phyloP scores from a whole-genome alignment of 2,329 filamentous ascomycete species.

The Clonostachys rhizophaga region DNA sequence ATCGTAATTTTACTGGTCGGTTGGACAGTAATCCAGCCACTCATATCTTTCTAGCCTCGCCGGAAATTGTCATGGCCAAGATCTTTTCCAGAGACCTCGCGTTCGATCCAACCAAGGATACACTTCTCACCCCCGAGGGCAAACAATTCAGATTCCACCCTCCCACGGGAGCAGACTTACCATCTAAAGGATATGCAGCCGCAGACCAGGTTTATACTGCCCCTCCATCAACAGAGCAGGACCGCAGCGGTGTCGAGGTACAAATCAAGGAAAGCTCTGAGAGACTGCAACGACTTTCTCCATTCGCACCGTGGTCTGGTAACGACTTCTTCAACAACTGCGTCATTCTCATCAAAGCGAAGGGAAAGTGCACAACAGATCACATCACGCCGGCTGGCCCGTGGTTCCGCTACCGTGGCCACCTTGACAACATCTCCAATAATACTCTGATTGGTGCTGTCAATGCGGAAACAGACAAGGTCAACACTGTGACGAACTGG shows the following conservation, averaged over 20 bases:
- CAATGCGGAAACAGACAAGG: slow-evolving; percentile 71
- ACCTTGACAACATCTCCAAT: slow-evolving; percentile 78
- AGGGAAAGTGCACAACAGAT: slow-evolving; percentile 75
- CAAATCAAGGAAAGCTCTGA: slow-evolving; percentile 66
- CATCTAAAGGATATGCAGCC: slow-evolving; percentile 22
- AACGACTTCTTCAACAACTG: slow-evolving; percentile 62
- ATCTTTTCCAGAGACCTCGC: slow-evolving; percentile 65
- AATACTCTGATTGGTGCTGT: slow-evolving; percentile 76
- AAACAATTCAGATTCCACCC: slow-evolving; percentile 68
- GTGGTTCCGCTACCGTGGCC: slow-evolving; percentile 75
- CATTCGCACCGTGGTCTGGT: slow-evolving; percentile 66
- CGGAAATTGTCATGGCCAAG: slow-evolving; percentile 70
- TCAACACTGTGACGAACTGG: slow-evolving; percentile 55
- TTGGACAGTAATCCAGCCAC: slow-evolving; percentile 77
- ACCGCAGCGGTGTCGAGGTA: slow-evolving; percentile 40
- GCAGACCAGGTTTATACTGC: slow-evolving; percentile 57
- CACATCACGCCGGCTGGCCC: slow-evolving; percentile 77
- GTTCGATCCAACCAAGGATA: slow-evolving; percentile 71
- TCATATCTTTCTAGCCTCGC: slow-evolving; percentile 72
- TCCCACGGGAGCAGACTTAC: slow-evolving; percentile 62
- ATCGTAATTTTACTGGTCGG: slow-evolving; percentile 78
- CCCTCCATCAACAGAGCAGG: slow-evolving; percentile 14
- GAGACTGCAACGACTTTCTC: slow-evolving; percentile 66
- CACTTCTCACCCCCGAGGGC: slow-evolving; percentile 65
- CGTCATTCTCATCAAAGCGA: slow-evolving; percentile 70